These are phyloP conservation scores for Citrullus amarus DNA, from an alignment of 306 rosid genomes.

Conservation along the genomic window DNA sequence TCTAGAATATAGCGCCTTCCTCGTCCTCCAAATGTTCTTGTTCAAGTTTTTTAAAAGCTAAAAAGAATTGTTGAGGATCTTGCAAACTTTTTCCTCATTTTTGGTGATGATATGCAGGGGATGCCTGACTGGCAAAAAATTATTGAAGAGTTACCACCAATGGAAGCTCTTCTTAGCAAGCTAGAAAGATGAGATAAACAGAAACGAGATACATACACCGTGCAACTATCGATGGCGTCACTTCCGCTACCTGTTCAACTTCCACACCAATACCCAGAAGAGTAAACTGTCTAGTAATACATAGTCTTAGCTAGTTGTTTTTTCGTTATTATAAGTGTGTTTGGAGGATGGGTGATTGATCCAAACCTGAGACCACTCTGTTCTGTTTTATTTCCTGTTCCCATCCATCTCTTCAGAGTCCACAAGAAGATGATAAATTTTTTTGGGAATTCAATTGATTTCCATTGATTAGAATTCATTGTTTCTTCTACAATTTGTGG, in stretches of 20 bases:
- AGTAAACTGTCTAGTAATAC: not conserved
- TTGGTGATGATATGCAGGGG: conserved; percentile 44
- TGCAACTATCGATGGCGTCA: conserved; percentile 1
- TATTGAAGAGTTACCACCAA: conserved; percentile 67
- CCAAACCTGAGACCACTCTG: not conserved
- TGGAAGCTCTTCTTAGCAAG: conserved; percentile 86
- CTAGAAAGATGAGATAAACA: conserved; percentile 50
- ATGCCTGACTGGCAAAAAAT: conserved; percentile 96
- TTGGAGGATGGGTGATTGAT: not conserved
- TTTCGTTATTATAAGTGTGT: not conserved
- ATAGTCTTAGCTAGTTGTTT: not conserved
- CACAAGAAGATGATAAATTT: not conserved
- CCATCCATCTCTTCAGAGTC: not conserved
- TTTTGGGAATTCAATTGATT: not conserved
- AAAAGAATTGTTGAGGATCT: not conserved
- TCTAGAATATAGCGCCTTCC: not conserved
- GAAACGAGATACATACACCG: not conserved
- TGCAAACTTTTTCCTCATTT: not conserved
- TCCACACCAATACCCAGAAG: not conserved
- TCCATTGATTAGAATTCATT: not conserved
- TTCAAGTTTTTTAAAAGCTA: not conserved
- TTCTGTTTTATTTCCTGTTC: not conserved
- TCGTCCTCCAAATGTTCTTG: not conserved
- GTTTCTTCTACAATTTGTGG: not conserved
- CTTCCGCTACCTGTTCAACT: not conserved